Evolutionary conservation across 495 filamentous ascomycete species (phyloP).

Genomic region (Aspergillus asperescens): DNA sequence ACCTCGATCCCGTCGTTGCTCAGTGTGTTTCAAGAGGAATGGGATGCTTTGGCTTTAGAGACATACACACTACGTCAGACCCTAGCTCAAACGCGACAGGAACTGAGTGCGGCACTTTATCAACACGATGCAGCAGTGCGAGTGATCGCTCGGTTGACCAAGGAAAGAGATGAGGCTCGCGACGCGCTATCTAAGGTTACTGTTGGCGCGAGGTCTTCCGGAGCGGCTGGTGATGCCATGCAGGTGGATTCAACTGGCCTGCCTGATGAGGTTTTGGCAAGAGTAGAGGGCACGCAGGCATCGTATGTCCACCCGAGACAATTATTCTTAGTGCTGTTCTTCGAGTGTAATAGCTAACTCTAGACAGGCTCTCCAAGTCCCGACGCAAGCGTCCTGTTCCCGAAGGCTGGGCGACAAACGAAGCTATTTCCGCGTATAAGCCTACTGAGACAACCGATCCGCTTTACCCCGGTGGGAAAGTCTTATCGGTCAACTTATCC

Average conservation of each 20-base stretch:
- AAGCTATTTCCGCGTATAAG: slow-evolving; percentile 64
- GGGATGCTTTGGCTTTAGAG: slow-evolving; percentile 90
- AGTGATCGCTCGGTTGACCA: slow-evolving; percentile 83
- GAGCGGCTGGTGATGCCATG: slow-evolving; percentile 71
- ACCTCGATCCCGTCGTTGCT: slow-evolving; percentile 97
- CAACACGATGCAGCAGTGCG: slow-evolving; percentile 92
- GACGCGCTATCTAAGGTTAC: slow-evolving; percentile 86
- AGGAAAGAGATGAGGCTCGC: slow-evolving; percentile 86
- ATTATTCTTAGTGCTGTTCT: neutral
- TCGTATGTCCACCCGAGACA: slow-evolving; percentile 47
- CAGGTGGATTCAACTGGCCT: slow-evolving; percentile 73
- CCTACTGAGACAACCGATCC: slow-evolving; percentile 54
- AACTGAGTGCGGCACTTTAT: slow-evolving; percentile 88
- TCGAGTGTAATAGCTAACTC: slow-evolving; percentile 8
- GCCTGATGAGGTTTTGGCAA: slow-evolving; percentile 64
- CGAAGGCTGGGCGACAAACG: slow-evolving; percentile 73
- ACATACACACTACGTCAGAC: slow-evolving; percentile 85
- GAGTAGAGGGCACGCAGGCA: slow-evolving; percentile 72
- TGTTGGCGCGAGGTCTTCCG: slow-evolving; percentile 53
- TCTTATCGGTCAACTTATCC: slow-evolving; percentile 59
- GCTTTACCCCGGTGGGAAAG: slow-evolving; percentile 58
- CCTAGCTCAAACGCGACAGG: slow-evolving; percentile 81
- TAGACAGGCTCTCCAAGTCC: slow-evolving; percentile 66
- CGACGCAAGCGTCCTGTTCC: slow-evolving; percentile 85
- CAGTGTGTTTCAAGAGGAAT: slow-evolving; percentile 95